Conservation (phyloP, 331 rosid genomes). For the Quercus tomentella region DNA sequence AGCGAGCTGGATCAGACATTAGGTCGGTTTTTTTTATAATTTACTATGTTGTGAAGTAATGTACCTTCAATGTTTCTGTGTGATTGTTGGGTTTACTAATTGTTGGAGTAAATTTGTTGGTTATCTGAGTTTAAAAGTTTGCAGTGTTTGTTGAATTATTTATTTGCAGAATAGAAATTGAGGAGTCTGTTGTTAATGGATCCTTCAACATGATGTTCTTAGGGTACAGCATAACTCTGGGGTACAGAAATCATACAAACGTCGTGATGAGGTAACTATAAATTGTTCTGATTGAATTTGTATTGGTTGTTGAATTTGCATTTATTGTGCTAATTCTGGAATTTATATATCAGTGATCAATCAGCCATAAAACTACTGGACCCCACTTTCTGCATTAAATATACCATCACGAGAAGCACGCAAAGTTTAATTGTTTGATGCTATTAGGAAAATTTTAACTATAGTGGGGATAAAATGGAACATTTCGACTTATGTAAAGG, state of each 20-base stretch:
- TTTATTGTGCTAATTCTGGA: background rate
- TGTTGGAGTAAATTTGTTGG: background rate
- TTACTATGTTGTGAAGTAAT: background rate
- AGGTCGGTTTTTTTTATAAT: slow-evolving; percentile 29
- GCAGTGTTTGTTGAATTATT: background rate
- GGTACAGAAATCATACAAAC: slow-evolving; percentile 80
- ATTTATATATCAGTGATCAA: background rate
- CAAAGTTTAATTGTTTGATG: background rate
- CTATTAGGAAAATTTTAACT: background rate
- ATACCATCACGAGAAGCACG: background rate
- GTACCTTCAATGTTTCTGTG: background rate
- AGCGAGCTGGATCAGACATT: slow-evolving; percentile 56
- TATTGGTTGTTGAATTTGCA: background rate
- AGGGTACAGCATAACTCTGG: slow-evolving; percentile 67
- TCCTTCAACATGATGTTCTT: slow-evolving; percentile 86
- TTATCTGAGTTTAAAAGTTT: slow-evolving; percentile 9
- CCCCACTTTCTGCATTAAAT: too few species aligned
- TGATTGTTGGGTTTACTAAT: background rate
- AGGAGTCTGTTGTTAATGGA: slow-evolving; percentile 81
- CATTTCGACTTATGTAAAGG: background rate
- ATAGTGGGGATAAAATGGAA: background rate
- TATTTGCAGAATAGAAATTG: slow-evolving; percentile 78
- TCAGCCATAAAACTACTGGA: background rate
- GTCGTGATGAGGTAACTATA: slow-evolving; percentile 68
- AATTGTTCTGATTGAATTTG: slow-evolving; percentile 10